A percentile compares a stretch with the other conserved stretches of the same genome.
phyloP scores from a whole-genome alignment of 1,284 basidiomycete genomes.

The Papiliotrema laurentii region DNA sequence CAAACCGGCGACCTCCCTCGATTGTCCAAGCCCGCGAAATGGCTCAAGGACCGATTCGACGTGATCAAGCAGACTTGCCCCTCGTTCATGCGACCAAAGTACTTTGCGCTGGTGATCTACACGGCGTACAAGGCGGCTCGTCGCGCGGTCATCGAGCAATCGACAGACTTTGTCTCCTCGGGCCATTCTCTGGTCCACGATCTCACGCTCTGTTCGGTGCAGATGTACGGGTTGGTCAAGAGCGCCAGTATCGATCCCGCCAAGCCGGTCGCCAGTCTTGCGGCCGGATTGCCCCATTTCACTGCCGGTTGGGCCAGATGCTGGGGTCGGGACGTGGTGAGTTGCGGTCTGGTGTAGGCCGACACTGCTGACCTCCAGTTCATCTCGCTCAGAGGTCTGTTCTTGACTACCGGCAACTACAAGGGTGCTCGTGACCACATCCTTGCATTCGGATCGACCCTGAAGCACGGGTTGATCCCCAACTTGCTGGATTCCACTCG shows the following conservation, averaged over 20 bases:
- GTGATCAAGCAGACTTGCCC: slow-evolving; percentile 68
- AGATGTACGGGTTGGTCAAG: slow-evolving; percentile 85
- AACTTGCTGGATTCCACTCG: slow-evolving; percentile 84
- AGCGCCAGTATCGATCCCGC: slow-evolving; percentile 72
- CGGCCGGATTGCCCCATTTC: slow-evolving; percentile 93
- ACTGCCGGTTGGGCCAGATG: slow-evolving; percentile 84
- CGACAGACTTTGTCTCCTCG: slow-evolving; percentile 72
- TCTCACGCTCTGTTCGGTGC: slow-evolving; percentile 76
- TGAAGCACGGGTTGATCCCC: slow-evolving; percentile 79
- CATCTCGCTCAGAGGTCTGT: slow-evolving; percentile 85
- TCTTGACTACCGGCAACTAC: slow-evolving; percentile 87
- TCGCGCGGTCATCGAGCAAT: slow-evolving; percentile 72
- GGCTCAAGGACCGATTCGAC: slow-evolving; percentile 80
- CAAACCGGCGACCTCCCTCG: slow-evolving; percentile 65
- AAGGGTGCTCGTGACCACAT: slow-evolving; percentile 80
- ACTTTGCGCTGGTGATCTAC: slow-evolving; percentile 82
- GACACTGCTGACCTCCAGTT: slow-evolving; percentile 49
- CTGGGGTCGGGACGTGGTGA: slow-evolving; percentile 86
- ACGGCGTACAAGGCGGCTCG: slow-evolving; percentile 87
- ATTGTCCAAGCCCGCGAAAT: slow-evolving; percentile 64
- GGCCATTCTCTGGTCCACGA: slow-evolving; percentile 87
- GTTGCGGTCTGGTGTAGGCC: slow-evolving; percentile 6
- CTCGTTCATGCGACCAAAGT: slow-evolving; percentile 85
- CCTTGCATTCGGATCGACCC: slow-evolving; percentile 76
- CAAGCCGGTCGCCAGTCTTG: slow-evolving; percentile 69